Base-by-base conservation (phyloP, 1,284 basidiomycete genomes). In the Irpex sp. region DNA sequence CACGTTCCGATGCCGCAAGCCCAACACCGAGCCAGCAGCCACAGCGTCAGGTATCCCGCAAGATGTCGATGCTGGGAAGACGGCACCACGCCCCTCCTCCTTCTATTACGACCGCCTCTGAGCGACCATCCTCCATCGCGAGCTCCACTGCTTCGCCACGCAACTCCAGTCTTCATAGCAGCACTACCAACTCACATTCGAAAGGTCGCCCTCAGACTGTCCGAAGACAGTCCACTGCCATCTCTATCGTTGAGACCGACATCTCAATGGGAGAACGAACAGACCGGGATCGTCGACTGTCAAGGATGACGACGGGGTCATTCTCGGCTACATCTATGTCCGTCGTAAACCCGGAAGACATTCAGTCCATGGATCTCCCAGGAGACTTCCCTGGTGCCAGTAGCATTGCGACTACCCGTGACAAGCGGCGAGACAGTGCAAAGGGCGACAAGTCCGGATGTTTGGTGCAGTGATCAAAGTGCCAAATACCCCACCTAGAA, bases 151-250 rank as follows among this genome's bases (percentile, higher is more conserved):
- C 74, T 15, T 65, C 70, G 9, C 74, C 72, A 15, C 69, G 73
- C 21, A 68, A 72, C 19, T 69, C 72, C 5, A 78, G 77, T 65
- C 66, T 78, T 66, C 73, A 77, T 1, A 76, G 75, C 58, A 69
- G 74, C n/a, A 69, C 68, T n/a, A 77, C 74, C 3, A 69, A 70
- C 4, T 63, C 68, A 3, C 74, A 74, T 47, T 75, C 56, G 69
- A 72, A 11, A 60, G 75, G 71, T 47, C 69, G 66, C 4, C 66
- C 65, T 6, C 70, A 67, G 7, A 68, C 69, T 6, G 62, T 65
- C 15, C 68, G 66, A 5, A 55, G 53, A 55, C 66, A 65, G 37
- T 68, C 68, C n/a, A 35, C 53, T 15, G 57, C 59, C 9, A 65
- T 66, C 17, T 69, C 69, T 13, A 67, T 67, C 13, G 64, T 63